Evolutionary conservation across 345 rosid genomes (phyloP).

Genomic region (Gossypium raimondii): DNA sequence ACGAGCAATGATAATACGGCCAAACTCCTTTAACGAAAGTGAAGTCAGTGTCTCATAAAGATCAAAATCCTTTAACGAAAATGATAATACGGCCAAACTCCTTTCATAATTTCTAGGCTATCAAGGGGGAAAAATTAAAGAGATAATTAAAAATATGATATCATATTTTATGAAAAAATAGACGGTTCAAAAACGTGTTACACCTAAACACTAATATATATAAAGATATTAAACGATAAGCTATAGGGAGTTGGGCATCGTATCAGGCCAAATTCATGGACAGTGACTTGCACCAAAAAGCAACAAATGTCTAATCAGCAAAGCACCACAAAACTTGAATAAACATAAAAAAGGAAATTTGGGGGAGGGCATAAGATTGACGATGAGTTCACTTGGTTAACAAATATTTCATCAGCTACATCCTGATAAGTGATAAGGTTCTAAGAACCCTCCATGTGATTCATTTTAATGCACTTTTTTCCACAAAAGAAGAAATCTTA

Average conservation of each 20-base stretch:
- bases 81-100: neutral
- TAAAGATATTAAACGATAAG: neutral
- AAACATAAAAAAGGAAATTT: neutral
- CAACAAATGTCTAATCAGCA: neutral
- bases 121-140: no score
- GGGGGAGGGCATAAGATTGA: neutral
- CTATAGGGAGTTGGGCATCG: neutral
- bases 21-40: neutral
- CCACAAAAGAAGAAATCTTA: neutral
- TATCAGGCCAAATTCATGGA: conserved; percentile 13
- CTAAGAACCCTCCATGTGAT: conserved; percentile 16
- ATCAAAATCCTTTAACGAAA: neutral
- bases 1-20: neutral
- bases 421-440: conserved; percentile 20
- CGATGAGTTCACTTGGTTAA: neutral
- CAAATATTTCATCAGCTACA: conserved; percentile 6
- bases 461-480: neutral
- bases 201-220: no score
- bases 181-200: no score
- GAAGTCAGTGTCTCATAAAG: neutral
- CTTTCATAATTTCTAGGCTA: neutral
- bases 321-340: neutral
- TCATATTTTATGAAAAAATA: no score
- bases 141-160: no score
- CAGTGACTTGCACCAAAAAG: neutral